A percentile compares a stretch with the other conserved stretches of the same genome.
phyloP scores from a whole-genome alignment of 2,329 filamentous ascomycete genomes.

The Fusarium sp. region DNA sequence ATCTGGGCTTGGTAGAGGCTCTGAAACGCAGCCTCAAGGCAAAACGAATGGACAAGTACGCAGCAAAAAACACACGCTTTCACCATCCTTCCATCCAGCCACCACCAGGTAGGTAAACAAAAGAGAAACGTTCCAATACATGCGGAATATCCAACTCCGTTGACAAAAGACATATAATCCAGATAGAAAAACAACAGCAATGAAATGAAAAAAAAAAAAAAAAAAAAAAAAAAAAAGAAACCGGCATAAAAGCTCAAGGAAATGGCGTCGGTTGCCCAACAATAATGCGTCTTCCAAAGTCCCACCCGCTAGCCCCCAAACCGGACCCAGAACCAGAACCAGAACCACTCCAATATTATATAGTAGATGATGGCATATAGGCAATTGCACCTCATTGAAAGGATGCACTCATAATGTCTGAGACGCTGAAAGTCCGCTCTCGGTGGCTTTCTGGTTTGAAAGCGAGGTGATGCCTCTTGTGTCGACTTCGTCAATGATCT shows the following conservation, averaged over 20 bases:
- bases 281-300: slow-evolving; percentile 44
- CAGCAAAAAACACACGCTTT: slow-evolving; percentile 34
- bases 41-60: slow-evolving; percentile 13
- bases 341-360: slow-evolving; percentile 39
- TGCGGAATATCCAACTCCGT: slow-evolving; percentile 32
- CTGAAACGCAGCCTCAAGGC: slow-evolving; percentile 9
- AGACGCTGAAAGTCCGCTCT: slow-evolving; percentile 15
- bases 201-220: slow-evolving; percentile 22
- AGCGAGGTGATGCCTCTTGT: slow-evolving; percentile 6
- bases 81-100: slow-evolving; percentile 16
- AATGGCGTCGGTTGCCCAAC: slow-evolving; percentile 43
- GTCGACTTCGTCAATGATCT: background rate
- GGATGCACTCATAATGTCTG: background rate
- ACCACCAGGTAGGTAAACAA: background rate
- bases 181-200: slow-evolving; percentile 12
- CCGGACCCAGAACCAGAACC: slow-evolving; percentile 27
- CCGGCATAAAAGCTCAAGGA: slow-evolving; percentile 27
- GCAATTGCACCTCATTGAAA: background rate
- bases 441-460: background rate
- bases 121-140: slow-evolving; percentile 18
- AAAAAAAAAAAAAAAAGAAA: slow-evolving; percentile 14
- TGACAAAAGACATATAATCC: slow-evolving; percentile 10
- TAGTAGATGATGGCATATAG: slow-evolving; percentile 25
- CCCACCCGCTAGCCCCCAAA: slow-evolving; percentile 38
- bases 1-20: slow-evolving; percentile 13